phyloP scores from a whole-genome alignment of 2,329 filamentous ascomycete species.

The Parastagonospora avenae region DNA sequence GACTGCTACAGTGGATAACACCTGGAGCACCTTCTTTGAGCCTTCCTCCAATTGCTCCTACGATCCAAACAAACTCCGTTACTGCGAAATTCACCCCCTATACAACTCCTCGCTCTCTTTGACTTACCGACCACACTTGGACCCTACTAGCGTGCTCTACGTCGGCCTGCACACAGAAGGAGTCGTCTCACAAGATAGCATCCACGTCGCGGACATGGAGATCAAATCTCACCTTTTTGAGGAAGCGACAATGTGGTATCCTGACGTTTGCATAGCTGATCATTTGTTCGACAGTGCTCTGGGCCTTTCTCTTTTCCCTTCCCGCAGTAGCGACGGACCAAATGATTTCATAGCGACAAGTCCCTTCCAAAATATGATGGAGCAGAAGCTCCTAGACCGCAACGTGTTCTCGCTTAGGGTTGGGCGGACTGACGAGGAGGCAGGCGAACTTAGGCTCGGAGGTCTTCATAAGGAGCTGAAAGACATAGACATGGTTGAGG shows the following conservation, averaged over 20 bases:
- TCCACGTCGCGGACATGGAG: slow-evolving; percentile 10
- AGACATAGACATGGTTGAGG: slow-evolving; percentile 5
- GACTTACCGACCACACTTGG: slow-evolving; percentile 7
- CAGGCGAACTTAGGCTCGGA: slow-evolving; percentile 11
- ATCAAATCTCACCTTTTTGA: slow-evolving; percentile 9
- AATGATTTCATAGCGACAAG: slow-evolving; percentile 3
- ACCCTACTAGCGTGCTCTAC: slow-evolving; percentile 3
- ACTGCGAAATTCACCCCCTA: slow-evolving; percentile 4
- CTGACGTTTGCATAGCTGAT: not conserved
- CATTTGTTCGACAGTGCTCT: slow-evolving; percentile 11
- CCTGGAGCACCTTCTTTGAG: slow-evolving; percentile 14
- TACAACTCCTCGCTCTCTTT: slow-evolving; percentile 9
- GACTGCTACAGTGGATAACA: slow-evolving; percentile 9
- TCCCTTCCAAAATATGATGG: slow-evolving; percentile 11
- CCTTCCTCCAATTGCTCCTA: slow-evolving; percentile 13
- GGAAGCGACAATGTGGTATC: slow-evolving; percentile 6
- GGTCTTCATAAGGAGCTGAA: slow-evolving; percentile 2
- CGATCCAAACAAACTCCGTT: not conserved
- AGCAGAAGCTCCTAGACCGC: slow-evolving; percentile 7
- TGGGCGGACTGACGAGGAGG: slow-evolving; percentile 5
- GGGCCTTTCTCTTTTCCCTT: slow-evolving; percentile 8
- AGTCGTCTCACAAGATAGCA: slow-evolving; percentile 8
- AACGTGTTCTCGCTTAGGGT: slow-evolving; percentile 7
- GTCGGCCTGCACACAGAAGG: slow-evolving; percentile 5
- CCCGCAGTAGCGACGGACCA: not conserved